These are phyloP conservation scores for Phytophthora litchii DNA, from an alignment of 352 stramenopile genomes.

Conservation along the genomic window DNA sequence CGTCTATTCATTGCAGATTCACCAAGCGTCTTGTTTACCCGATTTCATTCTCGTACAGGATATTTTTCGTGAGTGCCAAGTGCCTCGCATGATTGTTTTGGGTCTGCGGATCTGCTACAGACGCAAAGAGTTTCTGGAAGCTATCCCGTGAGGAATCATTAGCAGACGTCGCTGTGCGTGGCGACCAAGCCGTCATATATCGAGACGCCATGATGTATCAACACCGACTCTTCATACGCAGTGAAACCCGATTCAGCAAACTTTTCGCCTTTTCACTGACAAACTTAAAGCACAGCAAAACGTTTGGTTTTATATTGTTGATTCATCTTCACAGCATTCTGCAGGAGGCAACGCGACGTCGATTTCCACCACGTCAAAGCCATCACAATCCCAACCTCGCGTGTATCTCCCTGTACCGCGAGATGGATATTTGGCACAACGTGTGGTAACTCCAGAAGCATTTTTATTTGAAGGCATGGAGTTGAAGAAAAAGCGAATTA, in stretches of 20 bases:
- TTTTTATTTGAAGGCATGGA: background rate
- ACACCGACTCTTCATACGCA: background rate
- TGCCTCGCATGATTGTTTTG: constrained; percentile 68
- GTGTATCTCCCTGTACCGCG: background rate
- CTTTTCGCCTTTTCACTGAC: background rate
- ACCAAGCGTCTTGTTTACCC: constrained; percentile 38
- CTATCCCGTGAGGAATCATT: constrained; percentile 23
- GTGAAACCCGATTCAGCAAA: background rate
- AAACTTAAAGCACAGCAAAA: background rate
- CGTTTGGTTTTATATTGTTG: no score
- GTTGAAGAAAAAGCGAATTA: background rate
- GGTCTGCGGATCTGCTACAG: constrained; percentile 66
- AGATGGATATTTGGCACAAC: constrained; percentile 4
- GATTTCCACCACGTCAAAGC: background rate
- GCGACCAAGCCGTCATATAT: constrained; percentile 9
- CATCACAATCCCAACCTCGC: background rate
- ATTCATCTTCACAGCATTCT: background rate
- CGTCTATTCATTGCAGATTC: background rate
- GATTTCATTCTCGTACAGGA: constrained; percentile 74
- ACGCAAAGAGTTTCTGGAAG: constrained; percentile 76
- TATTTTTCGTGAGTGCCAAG: constrained; percentile 75
- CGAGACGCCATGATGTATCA: constrained; percentile 19
- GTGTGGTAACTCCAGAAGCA: background rate
- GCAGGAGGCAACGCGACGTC: background rate
- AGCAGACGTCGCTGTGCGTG: background rate